Base-by-base conservation (phyloP, 225 moss, liverwort and hornwort species). In the Bryum argenteum region DNA sequence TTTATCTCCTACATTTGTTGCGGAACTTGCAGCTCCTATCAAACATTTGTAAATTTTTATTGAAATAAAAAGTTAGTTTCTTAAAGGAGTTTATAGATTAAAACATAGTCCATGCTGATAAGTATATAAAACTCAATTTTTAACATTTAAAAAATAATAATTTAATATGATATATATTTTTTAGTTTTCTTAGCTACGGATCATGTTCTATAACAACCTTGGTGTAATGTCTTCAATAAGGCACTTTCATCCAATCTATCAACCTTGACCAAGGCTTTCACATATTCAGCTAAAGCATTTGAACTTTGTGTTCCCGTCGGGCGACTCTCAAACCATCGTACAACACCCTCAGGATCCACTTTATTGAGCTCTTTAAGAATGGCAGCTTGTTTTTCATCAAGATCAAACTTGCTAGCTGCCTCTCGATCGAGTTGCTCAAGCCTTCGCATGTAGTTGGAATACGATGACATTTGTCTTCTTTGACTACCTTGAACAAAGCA, bases 401-500 rank as follows among this genome's bases (percentile, higher is more conserved):
- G 71, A 71, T 62, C 74, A 61, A 74, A 61, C 0, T 66, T 81
- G 18, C 2, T 72, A 0, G 11, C 0, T 8, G 14, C 71, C 24
- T 80, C 75, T 0, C 3, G 0, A 17, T 80, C 71, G 19, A 80
- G 12, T 48, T 61, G 66, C 43, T 80, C 55, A 0, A 80, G 0
- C 50, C 2, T 75, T 0, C 8, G 21, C 17, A 55, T n/a, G 1
- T 71, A 61, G 40, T 75, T 80, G 61, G 66, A 54, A 21, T 80
- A 80, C 48, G 75, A 54, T 75, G 72, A 67, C 58, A 72, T 72
- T 54, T 77, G 58, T 72, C 63, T 72, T 63, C 1, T 77, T 4
- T 72, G 24, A 75, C 80, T 71, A 71, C 75, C 80, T 80, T 80
- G 55, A 67, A 56, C 5, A 70, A 65, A 44, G 6, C 20, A 78